Evolutionary conservation across 345 rosid species (phyloP).

Genomic region (Eutrema japonicum): DNA sequence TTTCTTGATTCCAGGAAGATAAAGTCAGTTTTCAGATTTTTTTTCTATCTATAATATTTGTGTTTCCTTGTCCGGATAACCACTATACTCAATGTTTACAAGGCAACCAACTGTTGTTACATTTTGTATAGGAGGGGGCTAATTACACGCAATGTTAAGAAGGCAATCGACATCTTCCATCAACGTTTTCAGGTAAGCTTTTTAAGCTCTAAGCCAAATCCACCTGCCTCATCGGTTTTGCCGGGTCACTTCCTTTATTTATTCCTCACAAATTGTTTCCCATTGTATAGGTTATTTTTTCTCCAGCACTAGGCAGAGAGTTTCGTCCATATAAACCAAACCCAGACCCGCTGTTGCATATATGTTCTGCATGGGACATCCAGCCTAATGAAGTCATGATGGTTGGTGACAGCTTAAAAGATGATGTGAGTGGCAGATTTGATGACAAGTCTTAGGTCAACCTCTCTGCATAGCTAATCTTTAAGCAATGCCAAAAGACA

Average conservation of each 20-base stretch:
- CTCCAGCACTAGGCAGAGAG: constrained; percentile 96
- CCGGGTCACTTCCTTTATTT: background rate
- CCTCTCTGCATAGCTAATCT: constrained; percentile 47
- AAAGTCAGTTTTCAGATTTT: constrained; percentile 54
- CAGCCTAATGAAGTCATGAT: constrained; percentile 85
- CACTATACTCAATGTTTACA: background rate
- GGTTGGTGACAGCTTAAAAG: constrained; percentile 98
- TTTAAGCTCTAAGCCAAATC: constrained; percentile 5
- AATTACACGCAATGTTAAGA: constrained; percentile 87
- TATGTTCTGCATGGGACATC: constrained; percentile 81
- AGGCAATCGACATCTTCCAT: constrained; percentile 83
- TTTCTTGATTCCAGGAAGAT: constrained; percentile 88
- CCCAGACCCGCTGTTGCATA: constrained; percentile 90
- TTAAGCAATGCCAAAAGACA: constrained; percentile 61
- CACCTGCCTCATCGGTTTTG: constrained; percentile 4
- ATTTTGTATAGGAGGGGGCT: constrained; percentile 70
- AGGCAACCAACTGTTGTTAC: background rate
- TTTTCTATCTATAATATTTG: background rate
- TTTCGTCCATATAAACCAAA: constrained; percentile 91
- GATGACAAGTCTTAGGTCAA: constrained; percentile 53
- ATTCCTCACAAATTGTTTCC: background rate
- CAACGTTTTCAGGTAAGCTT: constrained; percentile 73
- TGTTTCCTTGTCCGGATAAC: background rate
- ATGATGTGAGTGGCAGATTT: constrained; percentile 76
- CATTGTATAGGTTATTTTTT: constrained; percentile 61